Evolutionary conservation across 164 flowering plant species (phyloP).

Genomic region (Aristolochia contorta): DNA sequence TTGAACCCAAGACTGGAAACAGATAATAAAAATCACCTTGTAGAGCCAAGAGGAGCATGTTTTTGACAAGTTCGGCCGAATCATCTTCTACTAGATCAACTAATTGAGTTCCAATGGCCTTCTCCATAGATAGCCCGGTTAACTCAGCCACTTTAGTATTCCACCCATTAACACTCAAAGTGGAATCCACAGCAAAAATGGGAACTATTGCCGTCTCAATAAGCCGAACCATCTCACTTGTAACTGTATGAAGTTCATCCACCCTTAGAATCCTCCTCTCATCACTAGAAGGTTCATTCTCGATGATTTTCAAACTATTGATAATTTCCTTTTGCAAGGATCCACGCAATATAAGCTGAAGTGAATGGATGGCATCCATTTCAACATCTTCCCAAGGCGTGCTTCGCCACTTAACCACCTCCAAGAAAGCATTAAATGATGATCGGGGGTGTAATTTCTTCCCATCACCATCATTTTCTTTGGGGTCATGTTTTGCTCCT

Average conservation of each 20-base stretch:
- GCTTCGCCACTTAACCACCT: slow-evolving; percentile 64
- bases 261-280: slow-evolving; percentile 29
- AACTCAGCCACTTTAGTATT: slow-evolving; percentile 60
- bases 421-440: slow-evolving; percentile 80
- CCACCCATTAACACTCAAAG: slow-evolving; percentile 64
- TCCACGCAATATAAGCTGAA: slow-evolving; percentile 67
- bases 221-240: slow-evolving; percentile 73
- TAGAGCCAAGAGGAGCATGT: slow-evolving; percentile 39
- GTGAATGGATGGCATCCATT: slow-evolving; percentile 86
- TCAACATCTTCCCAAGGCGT: slow-evolving; percentile 83
- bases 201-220: slow-evolving; percentile 81
- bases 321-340: slow-evolving; percentile 41
- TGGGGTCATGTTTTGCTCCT: slow-evolving; percentile 73
- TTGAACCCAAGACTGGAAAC: too few species aligned
- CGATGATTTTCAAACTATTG: slow-evolving; percentile 34
- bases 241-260: slow-evolving; percentile 41
- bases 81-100: slow-evolving; percentile 39
- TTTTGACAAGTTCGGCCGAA: slow-evolving; percentile 39
- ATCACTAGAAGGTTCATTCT: slow-evolving; percentile 27
- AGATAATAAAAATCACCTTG: slow-evolving; percentile 35
- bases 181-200: slow-evolving; percentile 60
- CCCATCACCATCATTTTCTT: slow-evolving; percentile 59
- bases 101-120: slow-evolving; percentile 55
- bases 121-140: slow-evolving; percentile 44
- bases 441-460: slow-evolving; percentile 80